These are phyloP conservation scores for Akanthomyces uredinophilus DNA, from an alignment of 2,329 filamentous ascomycete species.

Conservation along the genomic window DNA sequence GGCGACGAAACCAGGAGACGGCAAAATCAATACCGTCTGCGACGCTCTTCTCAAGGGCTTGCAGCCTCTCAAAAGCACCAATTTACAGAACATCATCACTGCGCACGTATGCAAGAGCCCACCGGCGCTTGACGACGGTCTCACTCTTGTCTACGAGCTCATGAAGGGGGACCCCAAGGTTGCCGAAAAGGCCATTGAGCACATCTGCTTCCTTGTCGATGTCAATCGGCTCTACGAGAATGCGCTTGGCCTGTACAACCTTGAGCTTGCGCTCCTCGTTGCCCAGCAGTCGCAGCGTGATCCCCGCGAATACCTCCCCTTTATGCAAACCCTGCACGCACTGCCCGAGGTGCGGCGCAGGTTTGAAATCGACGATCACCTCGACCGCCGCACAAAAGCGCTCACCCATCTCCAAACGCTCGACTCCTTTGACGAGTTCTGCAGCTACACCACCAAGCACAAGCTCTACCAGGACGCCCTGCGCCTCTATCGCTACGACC, in stretches of 20 bases:
- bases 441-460: constrained; percentile 73
- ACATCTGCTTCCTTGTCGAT: constrained; percentile 96
- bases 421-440: constrained; percentile 70
- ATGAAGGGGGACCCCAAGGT: constrained; percentile 62
- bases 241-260: constrained; percentile 83
- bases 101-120: constrained; percentile 91
- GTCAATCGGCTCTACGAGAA: constrained; percentile 88
- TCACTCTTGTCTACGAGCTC: constrained; percentile 72
- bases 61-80: constrained; percentile 51
- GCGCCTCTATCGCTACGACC: constrained; percentile 77
- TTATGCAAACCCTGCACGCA: constrained; percentile 80
- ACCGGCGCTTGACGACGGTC: constrained; percentile 80
- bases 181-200: constrained; percentile 85
- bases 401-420: constrained; percentile 69
- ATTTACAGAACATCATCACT: constrained; percentile 89
- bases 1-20: constrained; percentile 19
- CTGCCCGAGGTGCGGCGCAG: constrained; percentile 65
- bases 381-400: constrained; percentile 72
- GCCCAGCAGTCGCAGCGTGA: constrained; percentile 96
- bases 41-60: constrained; percentile 73
- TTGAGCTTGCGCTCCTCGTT: constrained; percentile 83
- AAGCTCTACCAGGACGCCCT: constrained; percentile 73
- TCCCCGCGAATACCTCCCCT: constrained; percentile 90
- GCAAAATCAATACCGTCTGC: constrained; percentile 84
- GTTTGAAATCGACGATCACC: constrained; percentile 85